Evolutionary conservation across 202 grass and related monocot species (phyloP).

Genomic region (Zoysia matrella): DNA sequence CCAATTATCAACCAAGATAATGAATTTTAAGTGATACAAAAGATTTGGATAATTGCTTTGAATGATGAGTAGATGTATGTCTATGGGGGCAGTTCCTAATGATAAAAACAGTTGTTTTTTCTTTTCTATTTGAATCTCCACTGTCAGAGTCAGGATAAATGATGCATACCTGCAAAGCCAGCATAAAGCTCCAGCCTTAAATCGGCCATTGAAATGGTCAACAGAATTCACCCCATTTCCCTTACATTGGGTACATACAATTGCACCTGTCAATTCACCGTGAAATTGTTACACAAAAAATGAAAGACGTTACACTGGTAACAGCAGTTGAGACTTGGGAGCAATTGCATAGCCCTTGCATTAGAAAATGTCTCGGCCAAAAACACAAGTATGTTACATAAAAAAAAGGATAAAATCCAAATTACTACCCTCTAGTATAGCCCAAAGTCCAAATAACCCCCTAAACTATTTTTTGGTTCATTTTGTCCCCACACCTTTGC

Average conservation of each 20-base stretch:
- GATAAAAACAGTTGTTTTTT: background rate
- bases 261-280: constrained; percentile 61
- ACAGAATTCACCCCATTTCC: constrained; percentile 57
- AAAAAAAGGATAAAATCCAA: background rate
- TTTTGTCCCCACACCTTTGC: too few relatives aligned
- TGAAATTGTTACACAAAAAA: constrained; percentile 12
- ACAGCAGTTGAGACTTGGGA: background rate
- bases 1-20: background rate
- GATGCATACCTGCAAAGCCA: constrained; percentile 94
- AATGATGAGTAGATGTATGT: constrained; percentile 2
- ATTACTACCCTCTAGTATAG: too few relatives aligned
- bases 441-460: too few relatives aligned
- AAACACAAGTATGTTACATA: background rate
- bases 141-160: background rate
- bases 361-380: background rate
- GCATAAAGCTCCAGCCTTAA: constrained; percentile 84
- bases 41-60: constrained; percentile 2
- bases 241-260: constrained; percentile 70
- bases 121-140: background rate
- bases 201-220: constrained; percentile 56
- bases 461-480: too few relatives aligned
- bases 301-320: background rate
- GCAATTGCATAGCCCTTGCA: background rate
- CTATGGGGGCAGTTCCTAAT: background rate
- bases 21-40: constrained; percentile 1